These are phyloP conservation scores for Talaromyces sp. DNA, from an alignment of 2,329 filamentous ascomycete species.

Conservation along the genomic window DNA sequence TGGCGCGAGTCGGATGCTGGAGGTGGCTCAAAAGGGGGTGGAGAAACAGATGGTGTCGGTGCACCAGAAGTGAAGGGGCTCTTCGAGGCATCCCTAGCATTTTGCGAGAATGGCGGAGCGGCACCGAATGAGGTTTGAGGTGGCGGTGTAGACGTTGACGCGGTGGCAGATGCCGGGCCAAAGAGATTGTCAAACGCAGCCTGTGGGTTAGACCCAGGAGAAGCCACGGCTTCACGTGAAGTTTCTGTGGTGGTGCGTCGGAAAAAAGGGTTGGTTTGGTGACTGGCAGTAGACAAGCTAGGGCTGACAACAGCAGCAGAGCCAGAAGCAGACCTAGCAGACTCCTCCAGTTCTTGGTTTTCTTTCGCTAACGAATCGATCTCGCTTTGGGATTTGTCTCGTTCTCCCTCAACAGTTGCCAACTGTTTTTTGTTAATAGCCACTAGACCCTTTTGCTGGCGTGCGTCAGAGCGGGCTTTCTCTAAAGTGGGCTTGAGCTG, in stretches of 20 bases:
- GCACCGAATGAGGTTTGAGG: slow-evolving; percentile 60
- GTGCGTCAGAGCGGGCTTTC: slow-evolving; percentile 84
- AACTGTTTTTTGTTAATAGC: slow-evolving; percentile 99
- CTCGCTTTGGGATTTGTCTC: slow-evolving; percentile 80
- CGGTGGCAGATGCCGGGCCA: slow-evolving; percentile 60
- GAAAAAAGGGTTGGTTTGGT: slow-evolving; percentile 92
- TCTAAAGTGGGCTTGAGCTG: slow-evolving; percentile 87
- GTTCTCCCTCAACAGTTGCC: slow-evolving; percentile 79
- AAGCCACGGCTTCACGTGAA: slow-evolving; percentile 45
- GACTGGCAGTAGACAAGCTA: slow-evolving; percentile 56
- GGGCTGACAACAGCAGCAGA: slow-evolving; percentile 63
- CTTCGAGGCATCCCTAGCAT: slow-evolving; percentile 34
- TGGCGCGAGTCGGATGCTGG: slow-evolving; percentile 33
- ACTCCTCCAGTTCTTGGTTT: slow-evolving; percentile 55
- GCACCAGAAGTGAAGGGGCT: slow-evolving; percentile 45
- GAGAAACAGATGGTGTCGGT: slow-evolving; percentile 60
- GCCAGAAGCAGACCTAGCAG: slow-evolving; percentile 30
- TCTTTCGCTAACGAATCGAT: slow-evolving; percentile 63
- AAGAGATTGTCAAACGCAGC: slow-evolving; percentile 84
- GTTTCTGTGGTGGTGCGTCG: slow-evolving; percentile 53
- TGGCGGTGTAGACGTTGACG: slow-evolving; percentile 40
- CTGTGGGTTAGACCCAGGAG: slow-evolving; percentile 52
- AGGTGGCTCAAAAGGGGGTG: slow-evolving; percentile 51
- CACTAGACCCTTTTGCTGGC: slow-evolving; percentile 92
- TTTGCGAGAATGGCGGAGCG: slow-evolving; percentile 37